phyloP scores from a whole-genome alignment of 768 basidiomycete species.

The Mycena filopes region DNA sequence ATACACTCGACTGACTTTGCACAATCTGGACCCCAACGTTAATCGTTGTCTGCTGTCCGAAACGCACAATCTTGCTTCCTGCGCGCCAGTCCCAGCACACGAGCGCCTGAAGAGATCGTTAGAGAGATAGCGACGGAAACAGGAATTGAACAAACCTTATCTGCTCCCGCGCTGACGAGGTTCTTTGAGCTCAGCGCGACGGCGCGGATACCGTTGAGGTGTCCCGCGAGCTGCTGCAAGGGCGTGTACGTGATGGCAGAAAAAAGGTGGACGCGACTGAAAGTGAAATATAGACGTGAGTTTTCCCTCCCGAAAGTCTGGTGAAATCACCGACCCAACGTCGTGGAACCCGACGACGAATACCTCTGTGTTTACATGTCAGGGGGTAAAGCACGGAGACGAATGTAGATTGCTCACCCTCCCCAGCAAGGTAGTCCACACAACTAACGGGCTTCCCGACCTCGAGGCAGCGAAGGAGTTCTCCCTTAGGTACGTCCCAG shows the following conservation, averaged over 20 bases:
- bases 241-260: slow-evolving; percentile 84
- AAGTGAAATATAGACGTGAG: background rate
- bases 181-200: slow-evolving; percentile 85
- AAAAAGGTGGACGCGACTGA: slow-evolving; percentile 55
- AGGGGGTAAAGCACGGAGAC: background rate
- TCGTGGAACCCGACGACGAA: slow-evolving; percentile 95
- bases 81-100: slow-evolving; percentile 94
- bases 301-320: background rate
- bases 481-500: slow-evolving; percentile 81
- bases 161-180: slow-evolving; percentile 77
- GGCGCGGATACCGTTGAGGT: slow-evolving; percentile 66
- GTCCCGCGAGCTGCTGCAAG: slow-evolving; percentile 74
- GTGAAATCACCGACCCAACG: slow-evolving; percentile 70
- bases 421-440: slow-evolving; percentile 85
- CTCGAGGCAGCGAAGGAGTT: slow-evolving; percentile 76
- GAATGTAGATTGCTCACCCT: slow-evolving; percentile 56
- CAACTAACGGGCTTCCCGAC: slow-evolving; percentile 94
- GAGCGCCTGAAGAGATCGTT: slow-evolving; percentile 51
- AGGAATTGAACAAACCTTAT: slow-evolving; percentile 44
- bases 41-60: slow-evolving; percentile 93
- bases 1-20: slow-evolving; percentile 48
- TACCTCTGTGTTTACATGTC: slow-evolving; percentile 62
- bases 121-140: background rate
- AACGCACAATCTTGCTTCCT: slow-evolving; percentile 56
- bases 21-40: slow-evolving; percentile 92